Evolutionary conservation across 352 stramenopile species (phyloP).

Genomic region (Phytophthora hybrid): DNA sequence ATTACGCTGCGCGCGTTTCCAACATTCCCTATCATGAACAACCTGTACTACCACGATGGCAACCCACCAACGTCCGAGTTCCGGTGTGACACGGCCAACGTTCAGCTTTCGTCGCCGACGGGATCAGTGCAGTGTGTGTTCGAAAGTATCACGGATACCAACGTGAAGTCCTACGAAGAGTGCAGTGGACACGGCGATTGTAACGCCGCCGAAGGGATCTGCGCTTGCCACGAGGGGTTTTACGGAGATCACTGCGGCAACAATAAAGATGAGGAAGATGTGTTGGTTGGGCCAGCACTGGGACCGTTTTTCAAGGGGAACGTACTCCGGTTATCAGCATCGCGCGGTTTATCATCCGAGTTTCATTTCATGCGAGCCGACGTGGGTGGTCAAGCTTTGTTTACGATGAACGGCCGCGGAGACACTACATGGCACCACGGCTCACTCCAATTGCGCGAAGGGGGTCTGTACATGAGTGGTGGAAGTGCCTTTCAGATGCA

Average conservation of each 20-base stretch:
- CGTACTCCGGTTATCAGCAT: slow-evolving; percentile 62
- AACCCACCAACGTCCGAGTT: slow-evolving; percentile 66
- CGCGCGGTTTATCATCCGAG: slow-evolving; percentile 49
- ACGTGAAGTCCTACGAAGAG: slow-evolving; percentile 63
- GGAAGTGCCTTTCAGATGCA: slow-evolving; percentile 51
- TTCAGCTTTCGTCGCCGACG: slow-evolving; percentile 27
- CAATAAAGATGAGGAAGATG: slow-evolving; percentile 70
- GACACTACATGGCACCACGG: slow-evolving; percentile 47
- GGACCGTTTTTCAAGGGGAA: slow-evolving; percentile 81
- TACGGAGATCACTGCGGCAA: slow-evolving; percentile 78
- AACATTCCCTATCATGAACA: slow-evolving; percentile 82
- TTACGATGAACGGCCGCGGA: slow-evolving; percentile 74
- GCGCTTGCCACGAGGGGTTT: slow-evolving; percentile 67
- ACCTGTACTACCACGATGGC: slow-evolving; percentile 72
- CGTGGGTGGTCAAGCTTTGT: slow-evolving; percentile 49
- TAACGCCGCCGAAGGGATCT: slow-evolving; percentile 57
- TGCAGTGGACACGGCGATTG: slow-evolving; percentile 72
- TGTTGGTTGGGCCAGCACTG: slow-evolving; percentile 50
- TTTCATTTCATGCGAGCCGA: slow-evolving; percentile 83
- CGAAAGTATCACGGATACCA: slow-evolving; percentile 46
- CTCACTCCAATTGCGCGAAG: slow-evolving; percentile 33
- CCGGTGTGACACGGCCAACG: slow-evolving; percentile 58
- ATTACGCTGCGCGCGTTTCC: slow-evolving; percentile 75
- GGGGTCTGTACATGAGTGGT: slow-evolving; percentile 35
- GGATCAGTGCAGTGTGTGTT: slow-evolving; percentile 54